Conservation (phyloP, 1,139 yeast genomes). For the Kurtzmaniella quercitrusa region DNA sequence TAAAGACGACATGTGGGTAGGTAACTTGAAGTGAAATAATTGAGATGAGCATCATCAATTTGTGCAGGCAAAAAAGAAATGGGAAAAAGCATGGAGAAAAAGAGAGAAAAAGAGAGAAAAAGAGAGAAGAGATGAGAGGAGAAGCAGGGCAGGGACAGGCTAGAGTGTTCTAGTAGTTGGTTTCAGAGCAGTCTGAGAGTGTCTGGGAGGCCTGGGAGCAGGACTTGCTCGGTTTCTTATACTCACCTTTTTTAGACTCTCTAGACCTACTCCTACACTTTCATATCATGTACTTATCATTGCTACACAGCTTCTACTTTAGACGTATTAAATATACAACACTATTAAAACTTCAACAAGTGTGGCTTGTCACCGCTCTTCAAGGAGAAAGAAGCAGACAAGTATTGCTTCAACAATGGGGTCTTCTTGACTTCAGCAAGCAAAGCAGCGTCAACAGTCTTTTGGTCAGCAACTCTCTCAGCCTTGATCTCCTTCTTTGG, state of each 20-base stretch:
- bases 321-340: slow-evolving; percentile 12
- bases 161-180: too few relatives aligned
- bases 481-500: slow-evolving; percentile 87
- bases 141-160: background rate
- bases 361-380: slow-evolving; percentile 99
- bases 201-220: too few relatives aligned
- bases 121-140: background rate
- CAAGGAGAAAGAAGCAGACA: slow-evolving; percentile 94
- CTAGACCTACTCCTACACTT: background rate
- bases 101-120: too few relatives aligned
- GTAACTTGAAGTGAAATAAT: slow-evolving; percentile 2
- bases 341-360: slow-evolving; percentile 85
- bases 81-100: background rate
- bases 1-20: slow-evolving; percentile 48
- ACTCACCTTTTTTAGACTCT: too few relatives aligned
- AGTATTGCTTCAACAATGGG: slow-evolving; percentile 96
- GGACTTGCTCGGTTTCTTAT: too few relatives aligned
- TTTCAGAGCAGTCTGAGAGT: too few relatives aligned
- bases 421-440: slow-evolving; percentile 95
- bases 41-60: slow-evolving; percentile 1
- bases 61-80: slow-evolving; percentile 2
- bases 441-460: slow-evolving; percentile 91
- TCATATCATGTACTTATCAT: slow-evolving; percentile 1
- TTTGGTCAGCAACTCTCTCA: slow-evolving; percentile 98
- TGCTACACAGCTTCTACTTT: slow-evolving; percentile 3